These are phyloP conservation scores for Cryomyces antarcticus DNA, from an alignment of 495 filamentous ascomycete genomes.

Conservation along the genomic window DNA sequence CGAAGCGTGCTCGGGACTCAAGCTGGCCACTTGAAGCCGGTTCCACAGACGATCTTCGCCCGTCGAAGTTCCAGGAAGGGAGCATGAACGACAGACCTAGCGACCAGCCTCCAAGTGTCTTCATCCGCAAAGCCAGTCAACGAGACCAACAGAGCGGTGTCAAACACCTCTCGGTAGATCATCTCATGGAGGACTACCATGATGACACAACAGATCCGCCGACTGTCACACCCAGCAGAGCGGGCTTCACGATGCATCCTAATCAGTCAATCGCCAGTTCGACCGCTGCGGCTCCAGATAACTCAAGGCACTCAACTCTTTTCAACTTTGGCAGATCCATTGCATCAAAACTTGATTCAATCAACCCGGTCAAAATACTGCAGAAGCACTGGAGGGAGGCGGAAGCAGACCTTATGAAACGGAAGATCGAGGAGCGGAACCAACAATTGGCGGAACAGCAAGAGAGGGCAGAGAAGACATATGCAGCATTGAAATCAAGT, in stretches of 20 bases:
- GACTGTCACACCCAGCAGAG: neutral
- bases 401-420: conserved; percentile 3
- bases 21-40: too few species aligned
- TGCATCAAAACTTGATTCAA: conserved; percentile 1
- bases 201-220: neutral
- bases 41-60: too few species aligned
- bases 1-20: too few species aligned
- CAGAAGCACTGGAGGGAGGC: conserved; percentile 10
- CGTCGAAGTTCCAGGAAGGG: conserved; percentile 10
- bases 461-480: conserved; percentile 31
- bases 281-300: neutral
- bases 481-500: conserved; percentile 38
- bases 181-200: conserved; percentile 14
- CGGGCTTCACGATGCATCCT: neutral
- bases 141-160: neutral
- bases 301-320: conserved; percentile 1
- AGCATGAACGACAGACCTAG: conserved; percentile 14
- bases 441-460: conserved; percentile 19
- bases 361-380: conserved; percentile 11
- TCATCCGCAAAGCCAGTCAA: conserved; percentile 1
- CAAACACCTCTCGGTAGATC: conserved; percentile 7
- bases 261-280: neutral
- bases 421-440: conserved; percentile 11
- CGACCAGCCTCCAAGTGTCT: conserved; percentile 12
- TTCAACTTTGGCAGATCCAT: conserved; percentile 11